Base-by-base conservation (phyloP, 1,284 basidiomycete genomes). In the Trametes hirsuta region DNA sequence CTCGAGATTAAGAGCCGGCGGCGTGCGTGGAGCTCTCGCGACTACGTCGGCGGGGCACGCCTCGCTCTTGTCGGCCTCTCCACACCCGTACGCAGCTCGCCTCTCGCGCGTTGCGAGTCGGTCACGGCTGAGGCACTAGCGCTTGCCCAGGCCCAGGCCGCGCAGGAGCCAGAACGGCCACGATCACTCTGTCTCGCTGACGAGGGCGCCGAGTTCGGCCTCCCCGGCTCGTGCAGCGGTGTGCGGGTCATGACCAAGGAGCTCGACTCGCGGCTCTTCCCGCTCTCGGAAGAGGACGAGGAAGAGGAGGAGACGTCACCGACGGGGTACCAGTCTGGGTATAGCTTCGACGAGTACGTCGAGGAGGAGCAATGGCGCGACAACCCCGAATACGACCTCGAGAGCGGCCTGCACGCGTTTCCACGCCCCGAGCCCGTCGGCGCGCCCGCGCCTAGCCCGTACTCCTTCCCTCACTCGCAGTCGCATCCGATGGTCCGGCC, bases 1-100 rank as follows among this genome's bases (percentile, higher is more conserved):
- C 69, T 85, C 22, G 83, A 84, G 68, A 76, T 83, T 50, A 77
- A 81, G 63, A 78, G 79, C 54, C 74, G 79, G 15, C 75, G 85
- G 40, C 76, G 84, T 10, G 85, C 84, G 14, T 87, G 85, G 85
- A 82, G 81, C 65, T 51, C 51, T 47, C 71, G 76, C 37, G 72
- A 74, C 10, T 73, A 77, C 55, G 59, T 72, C 24, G 75, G 74
- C 21, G 69, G 74, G 6, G 73, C 71, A 12, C 55, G 53, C 4
- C 58, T 71, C 47, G 61, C 65, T 8, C 66, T 75, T 18, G 63
- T 77, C 56, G 81, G 78, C 0, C 74, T 84, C 54, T 74, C 77
- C 4, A 75, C 72, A 44, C 81, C 83, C 0, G 78, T 77, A 62
- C 71, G 71, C 12, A 77, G 81, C 73, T 66, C 78, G 70, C 61